phyloP scores from a whole-genome alignment of 148 eudicot genomes.

The Cornus florida region DNA sequence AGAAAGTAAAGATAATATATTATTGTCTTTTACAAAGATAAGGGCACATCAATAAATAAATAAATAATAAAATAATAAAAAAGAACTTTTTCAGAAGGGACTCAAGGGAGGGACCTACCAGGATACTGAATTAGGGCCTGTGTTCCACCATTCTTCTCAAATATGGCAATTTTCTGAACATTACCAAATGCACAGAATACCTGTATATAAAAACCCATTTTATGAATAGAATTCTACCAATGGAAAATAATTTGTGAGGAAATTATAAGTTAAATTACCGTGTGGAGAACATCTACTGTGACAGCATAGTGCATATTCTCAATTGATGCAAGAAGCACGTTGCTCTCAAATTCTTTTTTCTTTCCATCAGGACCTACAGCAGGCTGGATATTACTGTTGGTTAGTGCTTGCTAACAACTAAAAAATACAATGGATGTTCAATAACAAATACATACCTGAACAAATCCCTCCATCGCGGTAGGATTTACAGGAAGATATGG shows the following conservation, averaged over 20 bases:
- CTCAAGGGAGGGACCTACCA: constrained; percentile 36
- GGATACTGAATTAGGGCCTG: constrained; percentile 80
- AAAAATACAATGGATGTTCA: background rate
- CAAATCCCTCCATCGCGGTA: constrained; percentile 69
- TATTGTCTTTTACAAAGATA: too few species aligned
- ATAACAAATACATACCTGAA: constrained; percentile 44
- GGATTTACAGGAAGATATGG: constrained; percentile 84
- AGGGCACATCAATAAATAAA: too few species aligned
- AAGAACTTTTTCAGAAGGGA: background rate
- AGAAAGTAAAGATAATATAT: too few species aligned
- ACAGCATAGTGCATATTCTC: constrained; percentile 86
- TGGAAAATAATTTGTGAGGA: background rate
- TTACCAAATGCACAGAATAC: constrained; percentile 82
- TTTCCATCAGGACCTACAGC: constrained; percentile 71
- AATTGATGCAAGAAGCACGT: constrained; percentile 76
- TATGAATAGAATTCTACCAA: background rate
- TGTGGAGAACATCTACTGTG: constrained; percentile 71
- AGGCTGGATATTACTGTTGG: constrained; percentile 33
- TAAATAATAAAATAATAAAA: too few species aligned
- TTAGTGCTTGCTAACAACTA: constrained; percentile 15
- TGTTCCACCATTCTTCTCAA: constrained; percentile 81
- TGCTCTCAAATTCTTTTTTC: constrained; percentile 63
- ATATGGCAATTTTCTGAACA: constrained; percentile 80
- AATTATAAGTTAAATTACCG: constrained; percentile 34
- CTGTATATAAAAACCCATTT: constrained; percentile 22